phyloP scores from a whole-genome alignment of 2,329 filamentous ascomycete species.

The Setomelanomma holmii region DNA sequence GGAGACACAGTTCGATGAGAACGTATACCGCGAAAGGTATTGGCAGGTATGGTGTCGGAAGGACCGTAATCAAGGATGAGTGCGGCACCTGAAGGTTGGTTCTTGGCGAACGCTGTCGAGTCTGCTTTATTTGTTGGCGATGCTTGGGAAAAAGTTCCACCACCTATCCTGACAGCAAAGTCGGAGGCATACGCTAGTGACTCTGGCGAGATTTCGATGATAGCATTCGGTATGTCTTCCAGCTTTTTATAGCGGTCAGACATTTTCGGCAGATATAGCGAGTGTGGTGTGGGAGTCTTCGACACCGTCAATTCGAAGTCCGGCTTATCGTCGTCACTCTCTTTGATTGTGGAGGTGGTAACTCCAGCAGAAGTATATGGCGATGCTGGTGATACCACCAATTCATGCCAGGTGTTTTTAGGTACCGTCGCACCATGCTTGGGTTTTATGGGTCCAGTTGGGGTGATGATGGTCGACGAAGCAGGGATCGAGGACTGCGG shows the following conservation, averaged over 20 bases:
- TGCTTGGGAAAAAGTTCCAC: slow-evolving; percentile 47
- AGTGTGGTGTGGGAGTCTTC: slow-evolving; percentile 78
- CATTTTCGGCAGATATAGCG: slow-evolving; percentile 81
- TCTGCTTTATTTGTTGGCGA: slow-evolving; percentile 20
- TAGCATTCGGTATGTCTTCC: slow-evolving; percentile 69
- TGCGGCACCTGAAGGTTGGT: slow-evolving; percentile 77
- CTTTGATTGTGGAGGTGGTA: slow-evolving; percentile 16
- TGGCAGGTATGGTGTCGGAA: slow-evolving; percentile 76
- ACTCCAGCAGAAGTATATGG: slow-evolving; percentile 51
- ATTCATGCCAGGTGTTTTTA: slow-evolving; percentile 52
- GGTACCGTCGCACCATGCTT: slow-evolving; percentile 45
- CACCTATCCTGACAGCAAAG: slow-evolving; percentile 85
- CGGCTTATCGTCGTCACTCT: slow-evolving; percentile 52
- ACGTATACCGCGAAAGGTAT: slow-evolving; percentile 89
- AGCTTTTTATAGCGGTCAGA: slow-evolving; percentile 81
- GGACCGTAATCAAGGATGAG: slow-evolving; percentile 97
- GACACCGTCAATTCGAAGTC: slow-evolving; percentile 90
- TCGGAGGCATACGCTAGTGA: slow-evolving; percentile 79
- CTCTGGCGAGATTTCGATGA: slow-evolving; percentile 91
- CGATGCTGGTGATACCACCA: slow-evolving; percentile 52
- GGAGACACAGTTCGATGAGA: slow-evolving; percentile 79
- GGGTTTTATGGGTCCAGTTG: slow-evolving; percentile 57
- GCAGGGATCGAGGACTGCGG: slow-evolving; percentile 49
- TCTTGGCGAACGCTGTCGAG: slow-evolving; percentile 57
- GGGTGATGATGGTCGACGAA: slow-evolving; percentile 54